Conservation (phyloP, 352 stramenopile species). For the Aphanomyces euteiches region DNA sequence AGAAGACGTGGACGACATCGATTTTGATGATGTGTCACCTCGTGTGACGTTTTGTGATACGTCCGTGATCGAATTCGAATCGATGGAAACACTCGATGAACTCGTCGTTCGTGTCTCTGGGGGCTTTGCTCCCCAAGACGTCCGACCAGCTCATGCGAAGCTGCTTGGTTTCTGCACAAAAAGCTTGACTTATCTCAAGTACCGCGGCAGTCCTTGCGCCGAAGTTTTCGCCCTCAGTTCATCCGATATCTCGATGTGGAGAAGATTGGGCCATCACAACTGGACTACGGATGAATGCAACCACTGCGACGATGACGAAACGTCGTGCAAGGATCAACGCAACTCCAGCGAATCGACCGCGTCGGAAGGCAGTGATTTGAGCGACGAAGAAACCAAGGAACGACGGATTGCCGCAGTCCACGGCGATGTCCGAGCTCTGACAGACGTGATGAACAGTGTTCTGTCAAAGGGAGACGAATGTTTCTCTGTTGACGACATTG, state of each 20-base stretch:
- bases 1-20: not conserved
- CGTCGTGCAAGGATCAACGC: not conserved
- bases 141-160: slow-evolving; percentile 19
- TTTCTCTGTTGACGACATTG: slow-evolving; percentile 21
- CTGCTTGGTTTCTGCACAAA: slow-evolving; percentile 23
- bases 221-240: slow-evolving; percentile 24
- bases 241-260: slow-evolving; percentile 27
- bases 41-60: slow-evolving; percentile 4
- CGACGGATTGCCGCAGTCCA: not conserved
- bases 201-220: slow-evolving; percentile 24
- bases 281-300: not conserved
- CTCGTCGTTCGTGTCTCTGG: slow-evolving; percentile 18
- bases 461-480: slow-evolving; percentile 10
- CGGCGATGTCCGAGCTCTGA: not conserved
- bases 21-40: not conserved
- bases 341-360: slow-evolving; percentile 13
- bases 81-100: slow-evolving; percentile 19
- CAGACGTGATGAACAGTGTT: slow-evolving; percentile 20
- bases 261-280: slow-evolving; percentile 15
- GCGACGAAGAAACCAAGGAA: not conserved
- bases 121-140: slow-evolving; percentile 3
- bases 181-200: slow-evolving; percentile 26
- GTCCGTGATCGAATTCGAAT: slow-evolving; percentile 1
- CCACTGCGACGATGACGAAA: not conserved
- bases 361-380: slow-evolving; percentile 9